Evolutionary conservation across 305 asterid species (phyloP), one percentile per base, ranked within the genome.

Genomic region (Fraxinus sp.): DNA sequence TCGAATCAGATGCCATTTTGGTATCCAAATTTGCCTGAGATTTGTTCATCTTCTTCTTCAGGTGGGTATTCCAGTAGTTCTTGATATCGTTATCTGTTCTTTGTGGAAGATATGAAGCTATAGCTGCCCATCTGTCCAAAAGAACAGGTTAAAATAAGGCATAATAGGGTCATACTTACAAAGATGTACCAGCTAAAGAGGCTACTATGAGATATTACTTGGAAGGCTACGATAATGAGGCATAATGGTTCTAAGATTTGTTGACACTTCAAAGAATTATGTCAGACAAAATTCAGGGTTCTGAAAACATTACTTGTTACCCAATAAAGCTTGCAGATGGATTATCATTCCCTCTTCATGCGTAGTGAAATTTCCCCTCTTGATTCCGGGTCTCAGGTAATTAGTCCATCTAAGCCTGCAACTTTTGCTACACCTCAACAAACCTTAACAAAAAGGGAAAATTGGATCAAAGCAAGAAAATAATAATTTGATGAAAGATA

Each of bases 381-480:
- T 89, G 86, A 89, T 89, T 32, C 92, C 92, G 8, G 92, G 92
- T 77, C 90, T 84, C 78, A 89, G 77, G 79, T 89, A 89, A 72
- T 89, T 89, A 28, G 90, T 89, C 92, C 92, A 89, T 70, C 92
- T 82, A 33, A 89, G 89, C 80, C 92, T 86, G 62, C 92, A 89
- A 79, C 92, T 89, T 77, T 89, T 89, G 87, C 90, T 89, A 80
- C 92, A 89, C 75, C 92, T 87, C 86, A 85, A 57, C 83, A 87
- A 82, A 28, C 92, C 92, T 89, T 59, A 6, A 36, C 0, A 57
- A 1, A 70, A 70, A 70, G 39, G 39, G 10, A 30, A 68, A 70
- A 70, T 32, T 28, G 39, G 30, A 8, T 39, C 0, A 33, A 26
- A 79, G 4, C 52, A 43, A 16, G 9, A 28, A 68, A 28, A 10